Evolutionary conservation across 257 asterid genomes (phyloP), one percentile per base, ranked within the genome.

Genomic region (Leonotis leonurus): DNA sequence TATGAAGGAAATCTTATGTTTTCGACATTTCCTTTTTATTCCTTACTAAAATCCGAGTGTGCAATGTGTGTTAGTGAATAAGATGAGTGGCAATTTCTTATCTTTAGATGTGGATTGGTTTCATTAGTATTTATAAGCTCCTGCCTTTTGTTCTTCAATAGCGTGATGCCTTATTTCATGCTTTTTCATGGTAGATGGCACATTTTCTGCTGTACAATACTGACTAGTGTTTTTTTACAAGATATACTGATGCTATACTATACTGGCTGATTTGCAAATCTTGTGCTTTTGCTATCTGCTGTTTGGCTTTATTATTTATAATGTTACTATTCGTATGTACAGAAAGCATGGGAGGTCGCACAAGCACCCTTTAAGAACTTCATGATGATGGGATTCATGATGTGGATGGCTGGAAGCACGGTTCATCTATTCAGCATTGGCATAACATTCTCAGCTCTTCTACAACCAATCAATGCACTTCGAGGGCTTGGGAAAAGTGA

Each of bases 381-480:
- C 83, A 55, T 87, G 67, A 93, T 93, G 99, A 83, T 89, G 95
- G 99, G 83, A 54, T 93, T 93, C 78, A 87, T 93, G 97, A 93
- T 89, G 97, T 89, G 97, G 97, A 93, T 87, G 99, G 94, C 97
- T 67, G 99, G 96, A 65, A 93, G 92, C 82, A 89, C 97, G 1
- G 99, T 93, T 52, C 99, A 93, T 73, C 81, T 93, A 13, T 93
- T 93, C 69, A 89, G 97, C 81, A 87, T 93, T 24, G 99, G 97
- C 64, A 93, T 93, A 55, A 93, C 99, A 54, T 80, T 93, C 75
- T 93, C 97, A 54, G 95, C 99, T 68, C 97, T 93, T 49, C 65
- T 86, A 83, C 99, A 93, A 79, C 96, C 99, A 17, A 51, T 93
- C 56, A 93, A 89, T 78, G 96, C 99, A 18, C 99, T 93, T 67